Percentiles rank a stretch among this genome's conserved stretches.
phyloP scores from a whole-genome alignment of 495 filamentous ascomycete genomes.

The Neurospora sp. region DNA sequence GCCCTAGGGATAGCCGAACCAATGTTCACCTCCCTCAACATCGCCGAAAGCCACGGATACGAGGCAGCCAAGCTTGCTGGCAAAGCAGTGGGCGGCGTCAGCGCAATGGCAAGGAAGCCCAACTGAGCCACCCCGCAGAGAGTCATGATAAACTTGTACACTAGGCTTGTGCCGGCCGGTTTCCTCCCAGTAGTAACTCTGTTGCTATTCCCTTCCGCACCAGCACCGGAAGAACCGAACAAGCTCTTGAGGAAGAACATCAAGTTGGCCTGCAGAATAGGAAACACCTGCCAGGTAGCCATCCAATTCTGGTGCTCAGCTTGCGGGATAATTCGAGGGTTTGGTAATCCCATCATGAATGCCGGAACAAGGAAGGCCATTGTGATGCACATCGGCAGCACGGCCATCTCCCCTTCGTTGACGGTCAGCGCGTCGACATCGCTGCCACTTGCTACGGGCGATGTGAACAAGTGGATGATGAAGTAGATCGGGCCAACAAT shows the following conservation, averaged over 20 bases:
- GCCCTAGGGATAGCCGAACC: slow-evolving; percentile 17
- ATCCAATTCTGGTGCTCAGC: slow-evolving; percentile 47
- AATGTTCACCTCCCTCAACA: slow-evolving; percentile 36
- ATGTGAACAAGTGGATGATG: slow-evolving; percentile 42
- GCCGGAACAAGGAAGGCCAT: slow-evolving; percentile 44
- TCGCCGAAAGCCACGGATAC: slow-evolving; percentile 5
- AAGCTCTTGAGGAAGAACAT: slow-evolving; percentile 21
- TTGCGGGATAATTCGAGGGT: slow-evolving; percentile 31
- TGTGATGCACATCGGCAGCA: slow-evolving; percentile 37
- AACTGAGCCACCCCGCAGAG: slow-evolving; percentile 38
- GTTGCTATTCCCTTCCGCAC: background rate
- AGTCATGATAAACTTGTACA: slow-evolving; percentile 45
- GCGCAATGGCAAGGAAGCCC: slow-evolving; percentile 28
- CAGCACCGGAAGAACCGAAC: background rate
- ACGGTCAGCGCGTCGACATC: slow-evolving; percentile 33
- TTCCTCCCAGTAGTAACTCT: slow-evolving; percentile 19
- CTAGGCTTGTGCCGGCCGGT: slow-evolving; percentile 30
- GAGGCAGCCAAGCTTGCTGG: slow-evolving; percentile 28
- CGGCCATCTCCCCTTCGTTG: slow-evolving; percentile 29
- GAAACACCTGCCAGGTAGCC: slow-evolving; percentile 52
- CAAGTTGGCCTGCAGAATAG: slow-evolving; percentile 34
- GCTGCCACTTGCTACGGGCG: slow-evolving; percentile 35
- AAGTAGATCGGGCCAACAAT: slow-evolving; percentile 44
- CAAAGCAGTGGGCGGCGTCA: slow-evolving; percentile 34
- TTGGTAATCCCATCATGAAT: slow-evolving; percentile 41